Base-by-base conservation (phyloP, 2,329 filamentous ascomycete species). In the Lachnellula arida region DNA sequence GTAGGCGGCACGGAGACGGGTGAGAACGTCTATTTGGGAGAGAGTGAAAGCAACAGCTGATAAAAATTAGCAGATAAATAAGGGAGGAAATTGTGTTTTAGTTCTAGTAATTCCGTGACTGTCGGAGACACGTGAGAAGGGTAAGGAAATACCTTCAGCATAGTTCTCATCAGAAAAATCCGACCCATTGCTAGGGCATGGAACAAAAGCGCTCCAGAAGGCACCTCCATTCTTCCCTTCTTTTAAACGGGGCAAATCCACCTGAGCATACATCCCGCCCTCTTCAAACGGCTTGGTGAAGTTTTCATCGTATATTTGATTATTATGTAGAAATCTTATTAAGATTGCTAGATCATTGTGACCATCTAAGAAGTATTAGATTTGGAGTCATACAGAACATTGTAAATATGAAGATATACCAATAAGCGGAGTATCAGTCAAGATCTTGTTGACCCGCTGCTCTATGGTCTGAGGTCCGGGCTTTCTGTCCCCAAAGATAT, bases 151-250 rank as follows among this genome's bases (percentile, higher is more conserved):
- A 88, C 86, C 86, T 7, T 78, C 71, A 5, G 80, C 81, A 67
- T 92, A 92, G 66, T 84, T 88, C 52, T 78, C 81, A 65, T 91
- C 81, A 0, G 87, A 88, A 67, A 89, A 91, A 71, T 95, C 84
- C 4, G 80, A 80, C 47, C 82, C 84, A 65, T 93, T 84, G 11
- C 72, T 71, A 0, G 92, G 91, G 67, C 92, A 97, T 0, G 82
- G 82, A 42, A 88, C 84, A 66, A 80, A 97, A 9, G 94, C 90
- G 68, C 87, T 92, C 93, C 92, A 97, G 70, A 97, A 97, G n/a
- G 89, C 86, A 54, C 91, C 93, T 40, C 91, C 91, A 60, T 87
- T 84, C 63, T 80, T 78, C 1, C 92, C 91, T 49, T 82, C 72
- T 37, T 81, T 78, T 48, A 96, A 78, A 5, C 92, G 84, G 1